These are phyloP conservation scores for Aspergillus egyptiacus DNA, from an alignment of 495 filamentous ascomycete genomes.

Conservation along the genomic window DNA sequence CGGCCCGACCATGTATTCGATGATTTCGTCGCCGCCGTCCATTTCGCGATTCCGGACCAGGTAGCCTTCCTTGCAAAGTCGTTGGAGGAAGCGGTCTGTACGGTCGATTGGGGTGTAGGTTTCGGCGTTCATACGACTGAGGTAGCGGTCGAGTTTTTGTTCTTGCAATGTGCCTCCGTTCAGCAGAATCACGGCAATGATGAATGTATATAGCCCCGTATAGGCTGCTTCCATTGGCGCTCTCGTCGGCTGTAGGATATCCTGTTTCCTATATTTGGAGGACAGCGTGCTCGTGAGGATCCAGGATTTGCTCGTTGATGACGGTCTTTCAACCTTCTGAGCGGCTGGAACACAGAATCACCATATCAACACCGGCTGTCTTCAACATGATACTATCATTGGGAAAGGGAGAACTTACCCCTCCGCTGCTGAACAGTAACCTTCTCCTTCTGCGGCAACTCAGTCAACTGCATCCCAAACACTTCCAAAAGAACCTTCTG, in stretches of 20 bases:
- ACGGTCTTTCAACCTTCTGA: constrained; percentile 45
- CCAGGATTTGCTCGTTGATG: constrained; percentile 60
- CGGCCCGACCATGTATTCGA: constrained; percentile 74
- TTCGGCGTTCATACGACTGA: constrained; percentile 70
- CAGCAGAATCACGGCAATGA: constrained; percentile 68
- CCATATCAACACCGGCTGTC: not conserved
- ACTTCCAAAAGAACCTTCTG: constrained; percentile 56
- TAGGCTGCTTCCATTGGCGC: constrained; percentile 73
- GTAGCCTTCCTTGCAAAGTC: constrained; percentile 78
- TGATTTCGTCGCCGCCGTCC: constrained; percentile 62
- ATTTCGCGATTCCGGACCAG: constrained; percentile 64
- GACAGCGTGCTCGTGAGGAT: constrained; percentile 70
- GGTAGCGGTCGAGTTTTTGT: constrained; percentile 63
- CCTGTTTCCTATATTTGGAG: constrained; percentile 51
- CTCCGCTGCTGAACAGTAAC: constrained; percentile 65
- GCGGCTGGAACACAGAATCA: constrained; percentile 41
- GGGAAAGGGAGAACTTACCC: constrained; percentile 45
- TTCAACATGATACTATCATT: not conserved
- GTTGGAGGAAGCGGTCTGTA: constrained; percentile 67
- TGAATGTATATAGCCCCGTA: constrained; percentile 69
- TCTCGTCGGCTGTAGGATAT: constrained; percentile 62
- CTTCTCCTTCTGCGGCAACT: constrained; percentile 76
- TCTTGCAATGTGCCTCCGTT: constrained; percentile 69
- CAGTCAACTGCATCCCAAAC: constrained; percentile 84
- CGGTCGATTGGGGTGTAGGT: constrained; percentile 67